Evolutionary conservation across 345 rosid genomes (phyloP), one percentile per base, ranked within the genome.

Genomic region (Isatis tinctoria): DNA sequence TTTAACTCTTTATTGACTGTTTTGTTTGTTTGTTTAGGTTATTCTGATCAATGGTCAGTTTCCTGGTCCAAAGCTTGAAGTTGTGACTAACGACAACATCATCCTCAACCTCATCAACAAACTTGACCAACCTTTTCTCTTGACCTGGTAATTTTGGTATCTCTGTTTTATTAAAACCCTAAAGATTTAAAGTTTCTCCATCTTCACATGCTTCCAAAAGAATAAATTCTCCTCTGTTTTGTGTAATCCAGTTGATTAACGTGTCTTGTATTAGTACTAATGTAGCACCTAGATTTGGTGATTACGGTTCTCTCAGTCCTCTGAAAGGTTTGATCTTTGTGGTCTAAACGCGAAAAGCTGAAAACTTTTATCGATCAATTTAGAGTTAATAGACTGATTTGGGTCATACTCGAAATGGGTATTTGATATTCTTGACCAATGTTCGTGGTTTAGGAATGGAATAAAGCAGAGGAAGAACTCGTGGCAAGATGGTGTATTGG

Each of bases 21-120:
- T 41, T 57, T 53, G 8, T 61, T 40, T 30, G 5, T 24, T 43
- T 67, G 16, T 60, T 54, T 64, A 95, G 99, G 99, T 88, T 51
- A 91, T 95, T 27, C 97, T 95, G 56, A 90, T 95, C 86, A 95
- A 95, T 82, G 95, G 91, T 54, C 97, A 95, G 74, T 91, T 95
- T 70, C 97, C 99, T 79, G 97, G 99, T 69, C 99, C 99, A 10
- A 86, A 71, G 62, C 94, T 95, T 80, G 97, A 90, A 17, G 95
- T 88, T 68, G 92, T 91, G 73, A 95, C 97, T 26, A 95, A 95
- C 73, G 91, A 95, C 79, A 95, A 95, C 83, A 82, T 95, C 36
- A 72, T 95, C 48, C 93, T 95, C 65, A 91, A 94, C 65, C 92
- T 95, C 83, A 76, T 90, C 65, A 95, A 95, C 80, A 95, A 91